Evolutionary conservation across 805 yeast genomes (phyloP).

Genomic region (Candida nitratophila): DNA sequence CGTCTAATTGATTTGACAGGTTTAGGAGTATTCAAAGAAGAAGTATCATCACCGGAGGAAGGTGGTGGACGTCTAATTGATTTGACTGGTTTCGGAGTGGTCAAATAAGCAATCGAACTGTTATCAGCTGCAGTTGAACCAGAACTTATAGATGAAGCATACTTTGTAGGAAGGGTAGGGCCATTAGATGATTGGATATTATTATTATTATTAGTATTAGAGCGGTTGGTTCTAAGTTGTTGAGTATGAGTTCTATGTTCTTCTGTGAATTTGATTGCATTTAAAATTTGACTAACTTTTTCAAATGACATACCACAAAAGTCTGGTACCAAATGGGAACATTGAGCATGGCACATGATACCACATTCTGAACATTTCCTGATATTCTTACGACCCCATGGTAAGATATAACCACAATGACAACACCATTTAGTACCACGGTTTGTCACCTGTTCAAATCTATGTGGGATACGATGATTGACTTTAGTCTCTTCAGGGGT

Average conservation of each 20-base stretch:
- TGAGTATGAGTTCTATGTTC: constrained; percentile 20
- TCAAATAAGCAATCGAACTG: not conserved
- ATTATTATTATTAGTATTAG: constrained; percentile 1
- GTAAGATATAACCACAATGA: constrained; percentile 94
- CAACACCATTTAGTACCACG: constrained; percentile 99
- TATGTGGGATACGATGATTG: constrained; percentile 95
- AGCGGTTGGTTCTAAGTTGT: constrained; percentile 1
- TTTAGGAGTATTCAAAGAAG: not conserved
- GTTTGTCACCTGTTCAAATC: constrained; percentile 87
- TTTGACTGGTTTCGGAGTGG: constrained; percentile 2
- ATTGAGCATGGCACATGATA: constrained; percentile 85
- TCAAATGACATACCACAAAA: constrained; percentile 99
- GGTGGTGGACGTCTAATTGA: constrained; percentile 4
- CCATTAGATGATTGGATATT: not conserved
- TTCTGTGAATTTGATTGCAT: constrained; percentile 73
- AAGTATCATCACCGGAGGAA: not conserved
- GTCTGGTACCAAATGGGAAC: constrained; percentile 94
- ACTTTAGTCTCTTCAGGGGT: constrained; percentile 73
- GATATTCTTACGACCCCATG: constrained; percentile 90
- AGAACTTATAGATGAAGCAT: not conserved
- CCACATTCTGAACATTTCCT: constrained; percentile 93
- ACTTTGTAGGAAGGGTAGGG: too few relatives aligned
- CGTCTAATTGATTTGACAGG: constrained; percentile 3
- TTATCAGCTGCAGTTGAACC: constrained; percentile 1
- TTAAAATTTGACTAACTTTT: constrained; percentile 83